Base-by-base conservation (phyloP, 1,284 basidiomycete species). In the Ustilago cynodontis region DNA sequence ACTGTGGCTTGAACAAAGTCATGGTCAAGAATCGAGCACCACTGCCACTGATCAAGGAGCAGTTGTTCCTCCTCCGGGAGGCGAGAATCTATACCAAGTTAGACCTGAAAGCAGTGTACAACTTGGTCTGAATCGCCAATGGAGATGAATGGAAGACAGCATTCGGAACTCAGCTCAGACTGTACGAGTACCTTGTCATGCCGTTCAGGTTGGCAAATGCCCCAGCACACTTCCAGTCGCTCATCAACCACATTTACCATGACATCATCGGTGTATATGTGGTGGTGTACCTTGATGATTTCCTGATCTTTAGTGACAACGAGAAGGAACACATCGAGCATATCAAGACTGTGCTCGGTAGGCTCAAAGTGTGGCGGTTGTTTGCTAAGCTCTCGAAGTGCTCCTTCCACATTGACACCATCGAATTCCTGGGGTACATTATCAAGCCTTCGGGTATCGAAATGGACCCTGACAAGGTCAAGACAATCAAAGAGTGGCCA, bases 251-350 rank as follows among this genome's bases (percentile, higher is more conserved):
- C 9, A 86, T 87, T 0, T 79, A 88, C 0, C 71, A 78, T 1
- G 63, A 70, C 0, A 77, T 79, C 53, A 79, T 89, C 31, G 87
- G 88, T 8, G 80, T 80, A 1, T 85, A 87, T 57, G 87, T 86
- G 24, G 67, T 88, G 64, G 85, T 88, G 0, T 89, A 88, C 64
- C 69, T 89, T 0, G 87, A 89, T 65, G 85, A 89, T 59, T 88
- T 89, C 51, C 79, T 89, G 33, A 88, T 89, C 49, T 89, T 86
- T 85, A 88, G 87, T 0, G 1, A 86, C 0, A 71, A 75, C 0
- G 16, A 87, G 0, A 85, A 86, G 10, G 86, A 89, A 59, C 88
- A 89, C 61, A 31, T 58, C 0, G 3, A 54, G 1, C 82, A 88
- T 59, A 70, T 88, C 18, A 26, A 22, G n/a, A 26, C 67, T 3